These are phyloP conservation scores for Tricholoma bakamatsutake DNA, from an alignment of 768 basidiomycete genomes.

Conservation along the genomic window DNA sequence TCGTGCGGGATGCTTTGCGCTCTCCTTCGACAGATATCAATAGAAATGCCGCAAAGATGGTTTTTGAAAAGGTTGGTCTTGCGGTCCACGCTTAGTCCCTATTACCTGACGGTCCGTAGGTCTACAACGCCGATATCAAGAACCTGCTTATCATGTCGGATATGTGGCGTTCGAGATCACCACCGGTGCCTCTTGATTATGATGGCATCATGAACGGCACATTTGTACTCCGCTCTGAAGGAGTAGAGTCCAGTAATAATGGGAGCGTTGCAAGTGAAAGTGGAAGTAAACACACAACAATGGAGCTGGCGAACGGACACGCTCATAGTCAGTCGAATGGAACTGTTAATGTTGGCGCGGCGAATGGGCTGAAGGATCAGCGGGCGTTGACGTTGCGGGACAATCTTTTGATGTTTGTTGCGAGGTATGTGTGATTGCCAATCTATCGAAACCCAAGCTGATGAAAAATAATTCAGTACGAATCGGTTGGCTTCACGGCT, in stretches of 20 bases:
- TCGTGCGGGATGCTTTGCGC: conserved; percentile 68
- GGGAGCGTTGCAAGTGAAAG: conserved; percentile 10
- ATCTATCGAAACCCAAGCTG: background rate
- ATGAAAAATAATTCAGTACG: conserved; percentile 44
- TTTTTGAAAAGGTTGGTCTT: conserved; percentile 74
- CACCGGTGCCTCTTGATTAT: conserved; percentile 80
- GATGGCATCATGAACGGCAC: conserved; percentile 63
- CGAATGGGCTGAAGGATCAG: conserved; percentile 70
- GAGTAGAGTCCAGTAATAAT: conserved; percentile 3
- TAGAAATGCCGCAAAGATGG: conserved; percentile 55
- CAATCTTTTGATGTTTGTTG: conserved; percentile 75
- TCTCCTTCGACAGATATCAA: conserved; percentile 25
- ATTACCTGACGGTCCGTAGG: conserved; percentile 37
- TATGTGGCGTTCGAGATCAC: conserved; percentile 93
- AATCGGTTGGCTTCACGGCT: conserved; percentile 69
- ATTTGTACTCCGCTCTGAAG: conserved; percentile 40
- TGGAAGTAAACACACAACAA: conserved; percentile 1
- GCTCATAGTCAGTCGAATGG: conserved; percentile 24
- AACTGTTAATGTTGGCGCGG: conserved; percentile 10
- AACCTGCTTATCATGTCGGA: conserved; percentile 91
- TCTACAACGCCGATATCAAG: conserved; percentile 82
- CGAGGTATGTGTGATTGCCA: conserved; percentile 49
- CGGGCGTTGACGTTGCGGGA: conserved; percentile 70
- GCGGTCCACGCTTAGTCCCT: background rate
- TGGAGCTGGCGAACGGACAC: conserved; percentile 7